Base-by-base conservation (phyloP, 805 yeast genomes). In the Ogataea naganishii region DNA sequence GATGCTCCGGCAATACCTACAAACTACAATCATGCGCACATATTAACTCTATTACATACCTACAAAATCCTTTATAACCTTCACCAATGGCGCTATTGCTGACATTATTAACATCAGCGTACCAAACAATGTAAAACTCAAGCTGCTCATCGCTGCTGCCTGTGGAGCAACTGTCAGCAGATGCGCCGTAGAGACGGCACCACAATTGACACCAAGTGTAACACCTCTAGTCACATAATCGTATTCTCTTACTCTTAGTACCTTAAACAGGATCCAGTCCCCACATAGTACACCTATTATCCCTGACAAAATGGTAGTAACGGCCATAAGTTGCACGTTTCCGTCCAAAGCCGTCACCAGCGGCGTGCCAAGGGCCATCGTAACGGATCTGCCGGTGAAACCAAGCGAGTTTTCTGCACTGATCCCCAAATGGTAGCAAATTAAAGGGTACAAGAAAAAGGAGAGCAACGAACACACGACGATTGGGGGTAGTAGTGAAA, bases 111-210 rank as follows among this genome's bases (percentile, higher is more conserved):
- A 73, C 83, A 82, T 75, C 11, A 74, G 49, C 0, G 86, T 74
- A 5, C 94, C 94, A 47, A 72, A 82, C 14, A 80, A 47, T 14
- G 78, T 74, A 53, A 82, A 82, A 37, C 81, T 67, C 43, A 82
- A 61, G 5, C 80, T 68, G 37, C 84, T 73, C 66, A 82, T 72
- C 3, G 86, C 83, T 2, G 86, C 88, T 11, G 92, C 89, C 40
- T 89, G 60, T 10, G 92, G 81, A 44, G 81, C 86, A 19, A 66
- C 65, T 17, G 70, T 69, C 20, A 82, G 53, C 27, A 82, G 55
- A 50, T 79, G 80, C 0, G 89, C 88, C 3, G 94, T 80, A 4
- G 86, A 83, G 29, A 82, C 79, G 1, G 94, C 94, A 7, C 88
- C 84, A 46, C 88, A 80, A 45, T 78, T 79, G 29, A 79, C 66